phyloP scores from a whole-genome alignment of 768 basidiomycete genomes.

The Boletus coccyginus region DNA sequence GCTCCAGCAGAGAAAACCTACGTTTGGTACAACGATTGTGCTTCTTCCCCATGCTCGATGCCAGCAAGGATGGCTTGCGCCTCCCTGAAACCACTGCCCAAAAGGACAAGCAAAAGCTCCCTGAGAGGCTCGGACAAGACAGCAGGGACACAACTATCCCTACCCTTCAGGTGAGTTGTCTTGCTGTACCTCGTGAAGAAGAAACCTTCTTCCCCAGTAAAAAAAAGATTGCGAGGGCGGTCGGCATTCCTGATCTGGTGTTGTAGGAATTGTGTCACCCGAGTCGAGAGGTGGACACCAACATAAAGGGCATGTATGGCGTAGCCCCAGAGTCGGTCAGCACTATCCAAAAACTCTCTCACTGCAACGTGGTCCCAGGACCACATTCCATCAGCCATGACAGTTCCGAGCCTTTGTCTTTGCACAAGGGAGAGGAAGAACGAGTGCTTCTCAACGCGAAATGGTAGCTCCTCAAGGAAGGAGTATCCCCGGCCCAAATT shows the following conservation, averaged over 20 bases:
- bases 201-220: constrained; percentile 2
- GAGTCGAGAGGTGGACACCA: not conserved
- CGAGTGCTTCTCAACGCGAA: not conserved
- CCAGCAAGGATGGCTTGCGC: constrained; percentile 1
- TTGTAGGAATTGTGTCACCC: constrained; percentile 1
- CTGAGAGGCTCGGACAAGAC: not conserved
- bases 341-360: not conserved
- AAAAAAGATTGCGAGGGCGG: constrained; percentile 1
- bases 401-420: not conserved
- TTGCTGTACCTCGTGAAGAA: constrained; percentile 9
- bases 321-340: not conserved
- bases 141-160: not conserved
- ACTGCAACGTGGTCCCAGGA: not conserved
- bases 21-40: not conserved
- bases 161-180: constrained; percentile 1
- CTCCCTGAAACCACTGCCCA: constrained; percentile 6
- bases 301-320: not conserved
- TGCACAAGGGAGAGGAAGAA: not conserved
- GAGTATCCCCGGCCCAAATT: not conserved
- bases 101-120: not conserved
- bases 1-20: not conserved
- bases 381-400: not conserved
- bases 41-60: not conserved
- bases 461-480: not conserved
- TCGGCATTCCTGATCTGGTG: constrained; percentile 1